Evolutionary conservation across 371 early-diverging fungal genomes (phyloP).

Genomic region (Actinomortierella wolfii): DNA sequence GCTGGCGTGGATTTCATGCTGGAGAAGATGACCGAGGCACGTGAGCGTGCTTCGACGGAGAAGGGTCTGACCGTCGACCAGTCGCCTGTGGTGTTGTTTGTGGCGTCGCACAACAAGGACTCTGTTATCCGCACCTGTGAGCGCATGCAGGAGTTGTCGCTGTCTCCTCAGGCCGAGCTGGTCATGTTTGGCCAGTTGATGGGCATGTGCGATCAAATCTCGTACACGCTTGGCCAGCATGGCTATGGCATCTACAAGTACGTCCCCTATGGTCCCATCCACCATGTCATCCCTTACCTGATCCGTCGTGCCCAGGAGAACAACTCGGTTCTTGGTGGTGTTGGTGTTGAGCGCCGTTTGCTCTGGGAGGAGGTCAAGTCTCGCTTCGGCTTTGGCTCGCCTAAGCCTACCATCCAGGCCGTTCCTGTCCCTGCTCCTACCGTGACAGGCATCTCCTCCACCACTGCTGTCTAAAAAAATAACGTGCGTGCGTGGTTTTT

Average conservation of each 20-base stretch:
- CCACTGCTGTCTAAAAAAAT: conserved; percentile 30
- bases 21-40: conserved; percentile 49
- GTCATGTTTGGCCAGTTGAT: conserved; percentile 93
- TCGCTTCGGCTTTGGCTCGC: conserved; percentile 7
- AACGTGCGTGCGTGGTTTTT: background rate
- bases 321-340: conserved; percentile 68
- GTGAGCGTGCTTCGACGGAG: conserved; percentile 4
- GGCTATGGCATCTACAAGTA: conserved; percentile 90
- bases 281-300: conserved; percentile 93
- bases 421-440: conserved; percentile 29
- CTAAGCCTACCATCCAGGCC: conserved; percentile 26
- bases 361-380: conserved; percentile 58
- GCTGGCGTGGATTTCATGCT: conserved; percentile 78
- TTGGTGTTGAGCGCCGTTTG: conserved; percentile 52
- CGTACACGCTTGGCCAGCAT: conserved; percentile 74
- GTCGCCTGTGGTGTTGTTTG: conserved; percentile 74
- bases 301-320: conserved; percentile 97
- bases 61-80: conserved; percentile 34
- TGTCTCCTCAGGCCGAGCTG: conserved; percentile 62
- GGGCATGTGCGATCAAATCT: conserved; percentile 87
- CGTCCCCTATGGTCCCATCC: conserved; percentile 90
- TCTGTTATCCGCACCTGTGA: conserved; percentile 72
- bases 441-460: no score
- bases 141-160: conserved; percentile 65
- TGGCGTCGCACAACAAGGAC: conserved; percentile 92